Evolutionary conservation across 352 stramenopile genomes (phyloP).

Genomic region (Phytophthora colocasiae): DNA sequence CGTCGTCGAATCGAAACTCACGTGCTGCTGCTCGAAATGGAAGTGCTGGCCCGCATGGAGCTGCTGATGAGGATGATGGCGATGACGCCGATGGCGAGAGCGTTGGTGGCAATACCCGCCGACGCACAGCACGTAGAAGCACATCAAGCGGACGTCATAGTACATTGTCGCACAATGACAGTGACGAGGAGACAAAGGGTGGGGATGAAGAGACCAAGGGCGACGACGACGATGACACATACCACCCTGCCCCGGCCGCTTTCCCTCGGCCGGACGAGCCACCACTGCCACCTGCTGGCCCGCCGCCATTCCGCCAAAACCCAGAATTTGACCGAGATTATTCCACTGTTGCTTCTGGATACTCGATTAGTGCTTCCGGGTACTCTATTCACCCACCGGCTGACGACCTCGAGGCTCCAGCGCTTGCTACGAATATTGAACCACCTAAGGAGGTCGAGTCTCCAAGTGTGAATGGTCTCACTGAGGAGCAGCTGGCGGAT

Average conservation of each 20-base stretch:
- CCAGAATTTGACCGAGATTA: constrained; percentile 38
- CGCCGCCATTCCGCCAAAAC: constrained; percentile 42
- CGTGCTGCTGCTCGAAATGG: constrained; percentile 15
- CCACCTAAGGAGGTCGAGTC: constrained; percentile 13
- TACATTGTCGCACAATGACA: constrained; percentile 27
- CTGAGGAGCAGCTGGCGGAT: constrained; percentile 22
- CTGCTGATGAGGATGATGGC: constrained; percentile 13
- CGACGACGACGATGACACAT: constrained; percentile 6
- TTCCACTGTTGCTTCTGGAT: constrained; percentile 24
- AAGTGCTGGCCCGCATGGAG: constrained; percentile 23
- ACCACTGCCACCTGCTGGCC: constrained; percentile 28
- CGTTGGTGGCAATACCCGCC: constrained; percentile 19
- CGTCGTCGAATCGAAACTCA: constrained; percentile 24
- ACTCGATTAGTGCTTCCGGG: constrained; percentile 26
- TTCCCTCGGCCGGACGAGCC: constrained; percentile 25
- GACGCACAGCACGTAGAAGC: constrained; percentile 38
- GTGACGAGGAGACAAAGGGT: constrained; percentile 41
- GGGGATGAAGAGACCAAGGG: constrained; percentile 23
- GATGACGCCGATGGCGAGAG: constrained; percentile 30
- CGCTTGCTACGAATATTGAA: constrained; percentile 28
- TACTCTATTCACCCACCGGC: constrained; percentile 36
- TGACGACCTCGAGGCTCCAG: constrained; percentile 38
- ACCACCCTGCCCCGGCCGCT: not conserved
- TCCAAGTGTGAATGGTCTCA: not conserved
- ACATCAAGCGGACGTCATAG: constrained; percentile 36